Percentiles rank a stretch among this genome's conserved stretches.
phyloP scores from a whole-genome alignment of 805 yeast genomes.

The Wickerhamiella galacta region DNA sequence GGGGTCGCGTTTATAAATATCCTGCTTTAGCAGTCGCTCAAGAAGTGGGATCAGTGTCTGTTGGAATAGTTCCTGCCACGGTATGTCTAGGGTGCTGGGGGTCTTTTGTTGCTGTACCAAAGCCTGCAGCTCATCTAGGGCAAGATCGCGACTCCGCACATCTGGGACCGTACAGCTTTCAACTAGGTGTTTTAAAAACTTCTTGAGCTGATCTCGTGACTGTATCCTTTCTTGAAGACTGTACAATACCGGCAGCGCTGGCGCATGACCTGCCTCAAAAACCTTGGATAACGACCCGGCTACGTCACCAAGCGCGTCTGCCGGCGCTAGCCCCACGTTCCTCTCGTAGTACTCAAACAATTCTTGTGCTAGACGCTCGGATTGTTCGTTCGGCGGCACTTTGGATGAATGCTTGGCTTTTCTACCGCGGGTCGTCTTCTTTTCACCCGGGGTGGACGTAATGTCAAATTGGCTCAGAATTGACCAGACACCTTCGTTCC shows the following conservation, averaged over 20 bases:
- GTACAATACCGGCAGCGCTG: conserved; percentile 4
- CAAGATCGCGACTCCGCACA: conserved; percentile 9
- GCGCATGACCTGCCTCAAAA: neutral
- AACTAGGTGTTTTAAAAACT: conserved; percentile 1
- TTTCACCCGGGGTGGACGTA: too few species aligned
- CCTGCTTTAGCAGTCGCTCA: conserved; percentile 48
- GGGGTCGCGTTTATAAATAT: conserved; percentile 41
- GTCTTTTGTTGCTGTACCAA: conserved; percentile 20
- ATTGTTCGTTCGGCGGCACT: too few species aligned
- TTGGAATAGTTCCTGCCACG: conserved; percentile 37
- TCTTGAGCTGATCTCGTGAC: neutral
- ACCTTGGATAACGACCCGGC: conserved; percentile 1
- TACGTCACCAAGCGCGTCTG: neutral
- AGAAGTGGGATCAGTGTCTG: conserved; percentile 61
- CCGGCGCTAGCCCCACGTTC: neutral
- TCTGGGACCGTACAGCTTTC: conserved; percentile 2
- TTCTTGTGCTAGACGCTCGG: too few species aligned
- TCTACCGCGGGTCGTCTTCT: too few species aligned
- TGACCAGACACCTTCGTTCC: neutral
- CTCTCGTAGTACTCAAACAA: neutral
- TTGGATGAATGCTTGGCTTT: too few species aligned
- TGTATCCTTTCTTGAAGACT: neutral
- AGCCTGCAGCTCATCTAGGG: conserved; percentile 29
- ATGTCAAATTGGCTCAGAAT: too few species aligned
- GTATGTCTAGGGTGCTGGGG: conserved; percentile 5